Percentiles rank a stretch among this genome's conserved stretches.
phyloP scores from a whole-genome alignment of 192 early-diverging fungal species.

The Backusella liffmaniae region DNA sequence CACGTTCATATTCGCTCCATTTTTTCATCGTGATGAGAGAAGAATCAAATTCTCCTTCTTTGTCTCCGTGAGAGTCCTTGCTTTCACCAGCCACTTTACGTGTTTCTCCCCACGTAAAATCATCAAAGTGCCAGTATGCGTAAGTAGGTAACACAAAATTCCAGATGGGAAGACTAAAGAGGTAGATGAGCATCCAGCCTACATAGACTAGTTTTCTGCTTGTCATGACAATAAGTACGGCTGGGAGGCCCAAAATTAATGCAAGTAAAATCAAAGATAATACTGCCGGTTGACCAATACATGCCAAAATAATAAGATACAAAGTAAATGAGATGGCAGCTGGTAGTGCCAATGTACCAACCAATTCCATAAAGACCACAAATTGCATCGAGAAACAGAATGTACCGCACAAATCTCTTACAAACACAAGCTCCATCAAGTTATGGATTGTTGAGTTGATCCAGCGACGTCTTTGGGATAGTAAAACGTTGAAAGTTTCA shows the following conservation, averaged over 20 bases:
- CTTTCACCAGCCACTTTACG: slow-evolving; percentile 58
- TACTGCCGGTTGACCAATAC: slow-evolving; percentile 50
- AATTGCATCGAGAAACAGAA: slow-evolving; percentile 98
- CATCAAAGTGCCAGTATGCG: slow-evolving; percentile 89
- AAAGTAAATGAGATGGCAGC: slow-evolving; percentile 86
- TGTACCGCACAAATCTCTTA: slow-evolving; percentile 82
- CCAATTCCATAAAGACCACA: slow-evolving; percentile 90
- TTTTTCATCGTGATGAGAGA: slow-evolving; percentile 73
- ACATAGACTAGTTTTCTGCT: slow-evolving; percentile 82
- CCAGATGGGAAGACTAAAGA: slow-evolving; percentile 70
- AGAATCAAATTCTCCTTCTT: slow-evolving; percentile 75
- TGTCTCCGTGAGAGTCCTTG: slow-evolving; percentile 61
- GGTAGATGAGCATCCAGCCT: slow-evolving; percentile 61
- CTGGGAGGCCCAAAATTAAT: slow-evolving; percentile 85
- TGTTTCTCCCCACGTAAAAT: slow-evolving; percentile 85
- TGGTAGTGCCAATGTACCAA: slow-evolving; percentile 88
- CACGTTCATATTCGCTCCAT: slow-evolving; percentile 63
- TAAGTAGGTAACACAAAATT: slow-evolving; percentile 77
- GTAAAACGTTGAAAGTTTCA: slow-evolving; percentile 60
- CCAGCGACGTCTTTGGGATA: slow-evolving; percentile 83
- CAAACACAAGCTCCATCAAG: slow-evolving; percentile 77
- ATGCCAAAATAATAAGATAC: slow-evolving; percentile 78
- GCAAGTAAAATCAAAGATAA: slow-evolving; percentile 78
- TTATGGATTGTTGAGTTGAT: slow-evolving; percentile 91
- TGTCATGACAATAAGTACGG: slow-evolving; percentile 86